A percentile compares a stretch with the other conserved stretches of the same genome.
Evolutionary conservation across 1,284 basidiomycete genomes (phyloP).

Genomic region (Cystobasidium sp.): DNA sequence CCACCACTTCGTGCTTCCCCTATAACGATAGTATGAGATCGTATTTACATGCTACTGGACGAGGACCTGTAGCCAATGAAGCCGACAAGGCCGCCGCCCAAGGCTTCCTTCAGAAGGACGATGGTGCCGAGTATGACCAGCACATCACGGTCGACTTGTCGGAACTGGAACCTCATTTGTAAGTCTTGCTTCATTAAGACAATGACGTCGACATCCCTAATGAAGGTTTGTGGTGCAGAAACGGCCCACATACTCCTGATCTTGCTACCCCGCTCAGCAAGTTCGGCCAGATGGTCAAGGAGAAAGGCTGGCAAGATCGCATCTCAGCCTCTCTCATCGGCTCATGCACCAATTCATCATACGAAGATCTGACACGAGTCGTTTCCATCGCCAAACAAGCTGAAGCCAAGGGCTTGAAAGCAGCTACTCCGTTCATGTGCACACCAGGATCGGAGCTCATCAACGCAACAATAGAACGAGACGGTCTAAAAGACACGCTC

Average conservation of each 20-base stretch:
- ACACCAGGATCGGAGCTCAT: slow-evolving; percentile 97
- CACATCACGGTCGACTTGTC: slow-evolving; percentile 93
- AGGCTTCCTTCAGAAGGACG: slow-evolving; percentile 75
- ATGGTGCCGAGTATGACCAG: slow-evolving; percentile 89
- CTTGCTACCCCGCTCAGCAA: slow-evolving; percentile 92
- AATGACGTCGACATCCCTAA: too few species aligned
- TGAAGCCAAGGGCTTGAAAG: slow-evolving; percentile 75
- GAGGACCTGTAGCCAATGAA: slow-evolving; percentile 81
- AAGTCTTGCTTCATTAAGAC: too few species aligned
- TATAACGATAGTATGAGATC: slow-evolving; percentile 84
- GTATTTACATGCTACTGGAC: slow-evolving; percentile 88
- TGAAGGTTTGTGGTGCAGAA: slow-evolving; percentile 57
- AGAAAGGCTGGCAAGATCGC: slow-evolving; percentile 89
- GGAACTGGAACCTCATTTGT: slow-evolving; percentile 85
- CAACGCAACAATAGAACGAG: slow-evolving; percentile 94
- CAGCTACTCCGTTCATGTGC: slow-evolving; percentile 91
- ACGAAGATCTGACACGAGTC: slow-evolving; percentile 74
- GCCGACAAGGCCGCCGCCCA: slow-evolving; percentile 80
- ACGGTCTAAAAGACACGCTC: slow-evolving; percentile 67
- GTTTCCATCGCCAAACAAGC: slow-evolving; percentile 91
- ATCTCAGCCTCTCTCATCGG: slow-evolving; percentile 91
- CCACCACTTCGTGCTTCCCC: slow-evolving; percentile 96
- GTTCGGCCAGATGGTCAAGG: slow-evolving; percentile 78
- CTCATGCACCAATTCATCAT: slow-evolving; percentile 96
- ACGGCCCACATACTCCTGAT: slow-evolving; percentile 98